Percentiles rank a stretch among this genome's conserved stretches.
phyloP scores from a whole-genome alignment of 2,329 filamentous ascomycete genomes.

The Fusarium solani-melongenae region DNA sequence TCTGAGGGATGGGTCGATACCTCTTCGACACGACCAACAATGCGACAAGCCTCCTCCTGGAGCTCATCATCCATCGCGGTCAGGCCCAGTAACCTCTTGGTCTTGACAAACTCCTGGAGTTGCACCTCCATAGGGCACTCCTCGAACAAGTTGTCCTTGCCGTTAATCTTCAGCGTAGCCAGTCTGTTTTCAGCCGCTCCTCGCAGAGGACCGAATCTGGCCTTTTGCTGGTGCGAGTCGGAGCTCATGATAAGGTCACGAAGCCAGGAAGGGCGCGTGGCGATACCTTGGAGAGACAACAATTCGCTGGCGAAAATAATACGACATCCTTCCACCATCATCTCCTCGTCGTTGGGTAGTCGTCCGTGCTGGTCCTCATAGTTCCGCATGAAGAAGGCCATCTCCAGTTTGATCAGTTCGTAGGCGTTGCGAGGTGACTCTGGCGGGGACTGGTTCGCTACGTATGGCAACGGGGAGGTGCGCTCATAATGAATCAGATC shows the following conservation, averaged over 20 bases:
- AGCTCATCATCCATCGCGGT: constrained; percentile 70
- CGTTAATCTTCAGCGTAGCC: constrained; percentile 64
- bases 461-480: constrained; percentile 65
- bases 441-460: constrained; percentile 56
- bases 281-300: constrained; percentile 53
- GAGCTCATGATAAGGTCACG: constrained; percentile 67
- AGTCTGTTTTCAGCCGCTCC: constrained; percentile 59
- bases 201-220: constrained; percentile 61
- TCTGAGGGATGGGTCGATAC: constrained; percentile 61
- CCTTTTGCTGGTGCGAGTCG: constrained; percentile 54
- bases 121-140: constrained; percentile 66
- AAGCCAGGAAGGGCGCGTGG: constrained; percentile 62
- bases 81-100: constrained; percentile 64
- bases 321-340: constrained; percentile 68
- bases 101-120: constrained; percentile 64
- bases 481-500: constrained; percentile 74
- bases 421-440: constrained; percentile 67
- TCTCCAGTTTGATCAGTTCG: constrained; percentile 68
- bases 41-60: constrained; percentile 67
- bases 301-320: constrained; percentile 67
- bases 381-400: constrained; percentile 63
- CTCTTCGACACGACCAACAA: constrained; percentile 67
- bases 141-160: constrained; percentile 68
- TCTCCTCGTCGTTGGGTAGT: constrained; percentile 61
- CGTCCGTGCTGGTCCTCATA: constrained; percentile 54